Evolutionary conservation across 2,329 filamentous ascomycete genomes (phyloP), one percentile per base, ranked within the genome.

Genomic region (Penicillium janthinellum): DNA sequence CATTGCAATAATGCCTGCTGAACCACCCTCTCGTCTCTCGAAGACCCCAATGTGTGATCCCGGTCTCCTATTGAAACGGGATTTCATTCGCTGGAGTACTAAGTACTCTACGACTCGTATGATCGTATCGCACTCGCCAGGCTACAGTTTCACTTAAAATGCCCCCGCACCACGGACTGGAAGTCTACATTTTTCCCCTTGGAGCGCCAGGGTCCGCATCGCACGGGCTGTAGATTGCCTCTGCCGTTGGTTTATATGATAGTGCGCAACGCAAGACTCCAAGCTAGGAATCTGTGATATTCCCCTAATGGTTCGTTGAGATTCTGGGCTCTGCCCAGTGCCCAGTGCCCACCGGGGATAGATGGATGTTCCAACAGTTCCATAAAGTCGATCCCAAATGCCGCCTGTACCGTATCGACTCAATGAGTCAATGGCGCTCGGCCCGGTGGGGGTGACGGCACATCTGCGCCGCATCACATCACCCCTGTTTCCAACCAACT

Each of bases 121-220:
- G 25, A 28, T 28, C 25, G 25, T 35, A 49, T 35, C 28, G 28
- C 25, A 49, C 47, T n/a, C 25, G 49, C 34, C 49, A 51, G 38
- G 35, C 49, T 52, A 52, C 49, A 52, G 49, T 52, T 52, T 52
- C 49, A 52, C 34, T 38, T 41, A 28, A 44, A 45, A 12, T 38
- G 17, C 45, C 47, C 15, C 15, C 47, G 47, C 38, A 38, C 47
- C 54, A 51, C 31, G n/a, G 54, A 12, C 17, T 39, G 15, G 10
- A 5, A 17, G 22, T 49, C 5, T 34, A n/a, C 51, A 35, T 44
- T 28, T 8, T 8, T 12, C 51, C 25, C 51, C 34, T 12, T 25
- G n/a, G 14, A 37, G 49, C 17, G 22, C 38, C 39, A 34, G 51
- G 28, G 28, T 35, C n/a, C 53, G 37, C 45, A 11, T 42, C 15